Conservation (phyloP, 305 asterid species). For the Ilex paraguariensis region DNA sequence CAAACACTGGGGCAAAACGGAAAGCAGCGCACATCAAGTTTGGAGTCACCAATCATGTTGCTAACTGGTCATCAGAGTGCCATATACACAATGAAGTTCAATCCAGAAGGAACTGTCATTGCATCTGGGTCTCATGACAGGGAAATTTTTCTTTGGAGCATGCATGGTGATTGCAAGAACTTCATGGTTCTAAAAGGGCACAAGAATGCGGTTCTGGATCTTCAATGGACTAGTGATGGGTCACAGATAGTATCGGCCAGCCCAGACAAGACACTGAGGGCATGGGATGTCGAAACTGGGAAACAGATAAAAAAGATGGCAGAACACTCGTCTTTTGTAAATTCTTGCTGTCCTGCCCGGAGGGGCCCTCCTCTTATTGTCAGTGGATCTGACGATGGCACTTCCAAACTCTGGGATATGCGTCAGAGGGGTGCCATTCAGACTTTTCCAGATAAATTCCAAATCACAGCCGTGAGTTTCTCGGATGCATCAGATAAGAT, state of each 20-base stretch:
- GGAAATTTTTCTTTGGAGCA: conserved; percentile 90
- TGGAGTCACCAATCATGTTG: conserved; percentile 91
- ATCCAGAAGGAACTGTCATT: conserved; percentile 74
- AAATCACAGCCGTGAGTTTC: conserved; percentile 91
- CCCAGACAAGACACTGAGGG: conserved; percentile 87
- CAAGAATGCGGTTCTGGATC: conserved; percentile 87
- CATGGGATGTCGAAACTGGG: conserved; percentile 94
- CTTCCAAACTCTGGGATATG: conserved; percentile 99
- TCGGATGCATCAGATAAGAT: conserved; percentile 95
- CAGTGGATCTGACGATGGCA: conserved; percentile 97
- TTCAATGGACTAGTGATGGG: conserved; percentile 95
- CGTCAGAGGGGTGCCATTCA: conserved; percentile 92
- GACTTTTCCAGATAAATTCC: conserved; percentile 94
- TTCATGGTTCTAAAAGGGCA: conserved; percentile 87
- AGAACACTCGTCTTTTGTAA: conserved; percentile 82
- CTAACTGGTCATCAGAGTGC: conserved; percentile 90
- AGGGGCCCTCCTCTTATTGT: conserved; percentile 94
- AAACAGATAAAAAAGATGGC: conserved; percentile 93
- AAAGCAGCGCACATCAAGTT: conserved; percentile 69
- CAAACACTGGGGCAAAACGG: conserved; percentile 49
- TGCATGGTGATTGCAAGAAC: conserved; percentile 83
- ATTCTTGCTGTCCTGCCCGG: conserved; percentile 85
- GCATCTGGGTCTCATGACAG: conserved; percentile 93
- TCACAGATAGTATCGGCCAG: conserved; percentile 81
- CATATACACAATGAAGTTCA: conserved; percentile 80